phyloP scores from a whole-genome alignment of 768 basidiomycete species.

The Lentinus brumalis region DNA sequence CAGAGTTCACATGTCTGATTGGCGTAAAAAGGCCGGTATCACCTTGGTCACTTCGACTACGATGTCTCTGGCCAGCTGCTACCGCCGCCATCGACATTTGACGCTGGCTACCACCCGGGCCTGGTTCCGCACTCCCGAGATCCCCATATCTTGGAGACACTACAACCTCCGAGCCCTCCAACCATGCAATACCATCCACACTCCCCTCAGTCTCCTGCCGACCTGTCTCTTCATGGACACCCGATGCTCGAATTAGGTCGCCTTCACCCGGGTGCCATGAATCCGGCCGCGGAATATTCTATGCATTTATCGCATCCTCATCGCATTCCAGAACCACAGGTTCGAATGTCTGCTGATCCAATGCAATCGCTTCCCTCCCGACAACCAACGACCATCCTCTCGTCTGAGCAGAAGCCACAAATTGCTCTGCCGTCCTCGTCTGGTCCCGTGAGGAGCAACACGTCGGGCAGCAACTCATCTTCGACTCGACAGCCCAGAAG shows the following conservation, averaged over 20 bases:
- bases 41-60: conserved; percentile 31
- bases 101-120: conserved; percentile 29
- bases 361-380: conserved; percentile 22
- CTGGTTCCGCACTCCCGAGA: conserved; percentile 28
- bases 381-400: conserved; percentile 22
- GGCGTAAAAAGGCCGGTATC: conserved; percentile 74
- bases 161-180: conserved; percentile 29
- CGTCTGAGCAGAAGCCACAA: conserved; percentile 22
- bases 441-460: conserved; percentile 19
- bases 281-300: conserved; percentile 26
- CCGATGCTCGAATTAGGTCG: conserved; percentile 27
- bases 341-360: conserved; percentile 23
- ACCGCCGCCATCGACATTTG: conserved; percentile 25
- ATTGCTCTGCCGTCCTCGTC: conserved; percentile 20
- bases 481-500: conserved; percentile 27
- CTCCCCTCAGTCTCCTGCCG: conserved; percentile 16
- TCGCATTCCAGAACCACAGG: conserved; percentile 27
- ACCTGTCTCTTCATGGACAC: conserved; percentile 27
- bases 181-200: conserved; percentile 26
- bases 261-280: conserved; percentile 25
- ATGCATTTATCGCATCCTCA: conserved; percentile 30
- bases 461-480: conserved; percentile 26
- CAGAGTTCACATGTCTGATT: conserved; percentile 30
- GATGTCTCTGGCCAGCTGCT: conserved; percentile 21
- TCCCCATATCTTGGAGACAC: conserved; percentile 29